These are phyloP conservation scores for Harringtonia aguacate DNA, from an alignment of 2,329 filamentous ascomycete genomes.

Conservation along the genomic window DNA sequence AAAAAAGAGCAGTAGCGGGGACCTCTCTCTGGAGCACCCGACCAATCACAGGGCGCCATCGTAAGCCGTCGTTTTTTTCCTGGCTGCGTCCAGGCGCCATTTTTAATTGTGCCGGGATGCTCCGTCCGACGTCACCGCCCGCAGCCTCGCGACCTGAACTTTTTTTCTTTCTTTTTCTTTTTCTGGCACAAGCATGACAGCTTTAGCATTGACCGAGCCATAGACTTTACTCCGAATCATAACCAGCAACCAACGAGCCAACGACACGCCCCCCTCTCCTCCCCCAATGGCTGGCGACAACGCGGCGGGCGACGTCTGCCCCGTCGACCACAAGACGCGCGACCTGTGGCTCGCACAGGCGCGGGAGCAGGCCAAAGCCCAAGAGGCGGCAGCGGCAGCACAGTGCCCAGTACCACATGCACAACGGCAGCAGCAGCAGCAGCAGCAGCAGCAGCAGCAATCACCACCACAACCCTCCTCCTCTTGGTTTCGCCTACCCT, in stretches of 20 bases:
- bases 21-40: too few relatives aligned
- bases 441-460: not conserved
- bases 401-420: not conserved
- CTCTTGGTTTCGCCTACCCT: too few relatives aligned
- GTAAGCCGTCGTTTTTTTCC: not conserved
- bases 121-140: too few relatives aligned
- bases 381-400: not conserved
- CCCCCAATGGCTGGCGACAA: slow-evolving; percentile 1
- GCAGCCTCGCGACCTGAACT: not conserved
- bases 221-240: not conserved
- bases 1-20: too few relatives aligned
- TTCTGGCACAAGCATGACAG: too few relatives aligned
- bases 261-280: too few relatives aligned
- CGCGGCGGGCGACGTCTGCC: slow-evolving; percentile 40
- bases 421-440: not conserved
- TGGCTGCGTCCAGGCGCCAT: not conserved
- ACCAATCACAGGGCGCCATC: too few relatives aligned
- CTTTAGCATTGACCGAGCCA: too few relatives aligned
- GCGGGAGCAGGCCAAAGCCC: slow-evolving; percentile 35
- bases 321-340: slow-evolving; percentile 83
- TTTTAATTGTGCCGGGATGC: too few relatives aligned
- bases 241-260: too few relatives aligned
- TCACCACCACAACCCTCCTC: too few relatives aligned
- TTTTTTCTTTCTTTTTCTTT: not conserved
- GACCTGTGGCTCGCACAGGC: slow-evolving; percentile 75